These are phyloP conservation scores for Saksenaea oblongispora DNA, from an alignment of 371 early-diverging fungal species.

Conservation along the genomic window DNA sequence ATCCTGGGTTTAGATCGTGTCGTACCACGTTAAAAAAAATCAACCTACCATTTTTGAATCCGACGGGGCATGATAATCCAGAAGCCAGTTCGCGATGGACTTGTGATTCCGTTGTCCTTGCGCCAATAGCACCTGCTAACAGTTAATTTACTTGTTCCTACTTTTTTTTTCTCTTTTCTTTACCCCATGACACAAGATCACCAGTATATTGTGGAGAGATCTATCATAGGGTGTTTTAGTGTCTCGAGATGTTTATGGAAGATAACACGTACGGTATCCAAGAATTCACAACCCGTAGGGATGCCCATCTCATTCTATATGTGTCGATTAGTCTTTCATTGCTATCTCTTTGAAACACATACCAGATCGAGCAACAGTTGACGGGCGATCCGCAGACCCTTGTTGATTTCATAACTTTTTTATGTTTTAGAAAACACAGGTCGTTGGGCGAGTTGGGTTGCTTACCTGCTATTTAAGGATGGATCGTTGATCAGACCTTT, in stretches of 20 bases:
- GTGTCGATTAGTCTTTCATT: slow-evolving; percentile 1
- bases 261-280: slow-evolving; percentile 64
- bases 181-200: slow-evolving; percentile 80
- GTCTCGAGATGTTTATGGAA: neutral
- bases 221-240: slow-evolving; percentile 9
- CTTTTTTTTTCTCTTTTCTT: slow-evolving; percentile 9
- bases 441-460: neutral
- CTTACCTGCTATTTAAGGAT: slow-evolving; percentile 56
- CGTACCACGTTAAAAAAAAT: neutral
- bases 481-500: slow-evolving; percentile 89
- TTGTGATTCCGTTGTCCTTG: slow-evolving; percentile 95
- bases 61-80: slow-evolving; percentile 91
- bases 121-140: slow-evolving; percentile 74
- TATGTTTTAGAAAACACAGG: neutral
- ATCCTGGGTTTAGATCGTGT: neutral
- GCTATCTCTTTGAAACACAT: slow-evolving; percentile 1
- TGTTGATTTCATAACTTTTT: slow-evolving; percentile 81
- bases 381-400: slow-evolving; percentile 84
- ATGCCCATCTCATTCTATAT: slow-evolving; percentile 69
- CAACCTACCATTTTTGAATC: slow-evolving; percentile 84
- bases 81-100: slow-evolving; percentile 88
- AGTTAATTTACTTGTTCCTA: neutral
- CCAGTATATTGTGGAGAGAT: slow-evolving; percentile 83
- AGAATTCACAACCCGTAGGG: slow-evolving; percentile 83
- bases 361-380: slow-evolving; percentile 69